A percentile compares a stretch with the other conserved stretches of the same genome.
These are phyloP conservation scores for Serpula lacrymans DNA, from an alignment of 768 basidiomycete genomes.

Conservation along the genomic window DNA sequence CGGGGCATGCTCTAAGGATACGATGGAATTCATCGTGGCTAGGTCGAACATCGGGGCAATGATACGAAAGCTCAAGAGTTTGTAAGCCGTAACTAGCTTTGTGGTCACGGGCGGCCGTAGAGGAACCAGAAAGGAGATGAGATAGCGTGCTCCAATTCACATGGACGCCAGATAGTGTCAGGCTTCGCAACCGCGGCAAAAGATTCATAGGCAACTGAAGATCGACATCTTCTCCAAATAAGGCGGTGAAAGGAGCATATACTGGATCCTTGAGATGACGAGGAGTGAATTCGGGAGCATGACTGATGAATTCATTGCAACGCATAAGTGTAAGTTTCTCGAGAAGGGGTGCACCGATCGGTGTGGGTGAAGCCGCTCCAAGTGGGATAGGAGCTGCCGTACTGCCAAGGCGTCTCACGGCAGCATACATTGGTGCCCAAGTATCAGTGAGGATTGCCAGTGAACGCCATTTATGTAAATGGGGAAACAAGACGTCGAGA, in stretches of 20 bases:
- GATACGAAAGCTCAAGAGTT: constrained; percentile 49
- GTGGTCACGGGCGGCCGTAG: constrained; percentile 8
- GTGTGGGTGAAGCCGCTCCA: constrained; percentile 31
- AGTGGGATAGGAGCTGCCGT: constrained; percentile 21
- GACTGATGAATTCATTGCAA: constrained; percentile 55
- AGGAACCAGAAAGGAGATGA: constrained; percentile 22
- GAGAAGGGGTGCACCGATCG: constrained; percentile 25
- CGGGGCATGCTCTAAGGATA: constrained; percentile 39
- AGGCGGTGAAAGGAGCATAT: constrained; percentile 28
- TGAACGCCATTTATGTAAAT: constrained; percentile 51
- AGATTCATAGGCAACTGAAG: constrained; percentile 11
- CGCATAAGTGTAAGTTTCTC: constrained; percentile 55
- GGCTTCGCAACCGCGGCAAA: constrained; percentile 44
- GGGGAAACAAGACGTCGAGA: constrained; percentile 47
- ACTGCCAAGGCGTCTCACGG: constrained; percentile 45
- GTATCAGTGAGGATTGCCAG: constrained; percentile 52
- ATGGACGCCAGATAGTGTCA: constrained; percentile 56
- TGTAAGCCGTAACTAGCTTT: constrained; percentile 16
- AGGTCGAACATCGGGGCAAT: constrained; percentile 53
- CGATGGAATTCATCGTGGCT: constrained; percentile 39
- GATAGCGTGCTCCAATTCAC: constrained; percentile 48
- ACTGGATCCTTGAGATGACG: constrained; percentile 30
- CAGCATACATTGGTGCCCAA: constrained; percentile 56
- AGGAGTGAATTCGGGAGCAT: constrained; percentile 43
- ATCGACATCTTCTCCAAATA: constrained; percentile 2